Evolutionary conservation across 1,284 basidiomycete genomes (phyloP), one percentile per base, ranked within the genome.

Genomic region (Phylloporus gajari): DNA sequence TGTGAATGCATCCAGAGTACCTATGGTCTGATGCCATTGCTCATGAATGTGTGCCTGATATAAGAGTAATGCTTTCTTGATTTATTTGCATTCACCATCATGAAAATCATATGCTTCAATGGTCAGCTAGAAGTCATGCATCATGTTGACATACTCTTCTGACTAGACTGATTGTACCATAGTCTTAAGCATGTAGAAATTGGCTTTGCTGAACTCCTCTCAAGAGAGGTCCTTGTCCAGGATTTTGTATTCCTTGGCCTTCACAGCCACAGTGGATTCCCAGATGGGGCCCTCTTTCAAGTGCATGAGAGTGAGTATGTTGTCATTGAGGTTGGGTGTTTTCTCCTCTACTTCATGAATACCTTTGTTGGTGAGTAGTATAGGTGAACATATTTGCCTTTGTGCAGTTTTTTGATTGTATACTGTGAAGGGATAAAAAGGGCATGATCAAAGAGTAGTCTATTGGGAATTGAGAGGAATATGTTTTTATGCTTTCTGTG

Each of bases 331-430:
- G 23, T 21, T 15, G 0, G 35, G 19, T 13, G n/a, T 3, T 0
- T 68, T 58, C 8, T 70, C 35, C 21, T 70, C 65, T 1, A 51
- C 70, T 9, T 69, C n/a, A 0, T 23, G 3, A 1, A 70, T 62
- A 21, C 60, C 70, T 21, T 9, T 69, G 38, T 70, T 70, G 11
- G 60, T 68, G 13, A 70, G 5, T 27, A 8, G 40, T 38, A 64
- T 1, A 64, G 11, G 0, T 48, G 32, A 3, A 53, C 40, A 3
- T 58, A 70, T 2, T 63, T 42, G 0, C 67, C 66, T 5, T 58
- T 70, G 15, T 17, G 21, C 1, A 69, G 21, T 42, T 63, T 68
- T 19, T 40, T 69, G 3, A 68, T 3, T 0, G 30, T 5, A 3
- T 70, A 42, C 25, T 69, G 61, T 0, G 53, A 17, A 1, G 60